A percentile compares a stretch with the other conserved stretches of the same genome.
Evolutionary conservation across 164 flowering plant species (phyloP).

Genomic region (Magnolia changhungtana): DNA sequence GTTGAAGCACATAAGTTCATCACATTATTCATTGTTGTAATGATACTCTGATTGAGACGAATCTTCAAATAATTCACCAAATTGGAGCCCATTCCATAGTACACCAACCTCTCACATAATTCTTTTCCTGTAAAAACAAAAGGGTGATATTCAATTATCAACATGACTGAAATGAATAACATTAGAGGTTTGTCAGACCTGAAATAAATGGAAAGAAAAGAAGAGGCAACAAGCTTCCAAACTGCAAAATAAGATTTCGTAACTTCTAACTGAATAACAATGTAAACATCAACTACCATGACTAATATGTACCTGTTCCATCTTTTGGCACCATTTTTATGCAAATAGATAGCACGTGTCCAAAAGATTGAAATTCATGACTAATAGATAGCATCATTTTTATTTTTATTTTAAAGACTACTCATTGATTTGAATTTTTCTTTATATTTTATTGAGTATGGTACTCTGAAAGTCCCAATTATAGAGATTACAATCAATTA

Average conservation of each 20-base stretch:
- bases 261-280: neutral
- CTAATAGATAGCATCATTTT: no score
- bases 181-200: no score
- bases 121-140: slow-evolving; percentile 27
- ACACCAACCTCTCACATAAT: slow-evolving; percentile 40
- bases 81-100: slow-evolving; percentile 41
- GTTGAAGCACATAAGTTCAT: slow-evolving; percentile 12
- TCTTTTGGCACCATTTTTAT: no score
- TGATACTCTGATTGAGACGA: slow-evolving; percentile 26
- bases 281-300: no score
- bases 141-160: slow-evolving; percentile 8
- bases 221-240: neutral
- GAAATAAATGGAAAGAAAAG: neutral
- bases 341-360: neutral
- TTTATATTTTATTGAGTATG: no score
- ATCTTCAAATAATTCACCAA: slow-evolving; percentile 28
- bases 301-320: no score
- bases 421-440: no score
- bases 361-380: neutral
- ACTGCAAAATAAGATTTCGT: neutral
- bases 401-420: no score
- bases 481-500: no score
- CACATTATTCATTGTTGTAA: slow-evolving; percentile 27
- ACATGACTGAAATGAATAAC: neutral
- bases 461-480: no score